A percentile compares a stretch with the other conserved stretches of the same genome.
phyloP scores from a whole-genome alignment of 1,139 yeast species.

The Diutina catenulata region DNA sequence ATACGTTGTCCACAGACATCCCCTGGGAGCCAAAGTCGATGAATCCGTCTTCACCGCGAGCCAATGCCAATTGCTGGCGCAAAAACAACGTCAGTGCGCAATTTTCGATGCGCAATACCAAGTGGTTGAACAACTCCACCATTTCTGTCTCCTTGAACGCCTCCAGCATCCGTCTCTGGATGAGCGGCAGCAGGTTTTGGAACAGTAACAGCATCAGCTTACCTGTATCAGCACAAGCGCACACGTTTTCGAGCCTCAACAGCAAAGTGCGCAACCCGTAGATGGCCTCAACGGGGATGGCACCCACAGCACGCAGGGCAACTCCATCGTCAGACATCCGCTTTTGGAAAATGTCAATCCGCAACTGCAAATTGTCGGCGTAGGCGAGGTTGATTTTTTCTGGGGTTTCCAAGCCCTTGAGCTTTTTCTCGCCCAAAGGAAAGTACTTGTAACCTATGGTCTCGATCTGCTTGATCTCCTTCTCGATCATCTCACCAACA shows the following conservation, averaged over 20 bases:
- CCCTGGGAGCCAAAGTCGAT: background rate
- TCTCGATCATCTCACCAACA: conserved; percentile 54
- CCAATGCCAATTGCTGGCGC: conserved; percentile 8
- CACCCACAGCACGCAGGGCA: conserved; percentile 22
- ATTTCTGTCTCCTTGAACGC: conserved; percentile 2
- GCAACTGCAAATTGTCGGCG: conserved; percentile 51
- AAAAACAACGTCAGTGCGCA: conserved; percentile 25
- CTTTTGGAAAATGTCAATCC: conserved; percentile 37
- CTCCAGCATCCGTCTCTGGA: conserved; percentile 1
- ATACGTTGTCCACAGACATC: background rate
- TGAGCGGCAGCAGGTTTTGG: background rate
- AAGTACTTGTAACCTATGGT: conserved; percentile 61
- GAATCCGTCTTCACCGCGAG: conserved; percentile 12
- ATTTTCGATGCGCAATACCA: conserved; percentile 46
- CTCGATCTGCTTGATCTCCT: conserved; percentile 54
- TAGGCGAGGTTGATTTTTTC: conserved; percentile 74
- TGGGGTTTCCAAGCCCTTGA: conserved; percentile 92
- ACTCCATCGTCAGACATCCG: conserved; percentile 13
- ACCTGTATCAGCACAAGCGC: conserved; percentile 11
- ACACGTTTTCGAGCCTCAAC: conserved; percentile 36
- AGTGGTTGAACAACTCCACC: conserved; percentile 45
- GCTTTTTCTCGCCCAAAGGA: conserved; percentile 74
- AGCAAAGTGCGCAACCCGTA: conserved; percentile 38
- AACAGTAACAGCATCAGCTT: background rate
- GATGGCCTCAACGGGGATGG: conserved; percentile 32